These are phyloP conservation scores for Multifurca ochricompacta DNA, from an alignment of 768 basidiomycete genomes.

Conservation along the genomic window DNA sequence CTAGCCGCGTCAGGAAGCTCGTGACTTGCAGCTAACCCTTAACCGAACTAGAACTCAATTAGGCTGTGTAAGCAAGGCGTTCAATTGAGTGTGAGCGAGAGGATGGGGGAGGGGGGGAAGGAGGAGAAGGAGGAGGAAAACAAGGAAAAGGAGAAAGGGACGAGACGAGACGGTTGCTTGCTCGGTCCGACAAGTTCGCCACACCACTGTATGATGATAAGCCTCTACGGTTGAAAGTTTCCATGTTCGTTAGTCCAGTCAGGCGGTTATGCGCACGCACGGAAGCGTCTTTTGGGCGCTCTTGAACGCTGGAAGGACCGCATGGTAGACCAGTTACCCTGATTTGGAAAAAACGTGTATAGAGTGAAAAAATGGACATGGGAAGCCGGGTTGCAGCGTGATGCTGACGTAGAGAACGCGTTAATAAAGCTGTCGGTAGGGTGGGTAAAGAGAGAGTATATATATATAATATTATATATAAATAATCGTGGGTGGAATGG, in stretches of 20 bases:
- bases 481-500: too few relatives aligned
- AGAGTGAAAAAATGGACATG: background rate
- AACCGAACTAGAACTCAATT: conserved; percentile 15
- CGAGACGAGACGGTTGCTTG: background rate
- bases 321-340: background rate
- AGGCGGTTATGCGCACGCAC: conserved; percentile 14
- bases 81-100: background rate
- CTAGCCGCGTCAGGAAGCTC: conserved; percentile 14
- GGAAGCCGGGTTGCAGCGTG: conserved; percentile 1
- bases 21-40: conserved; percentile 18
- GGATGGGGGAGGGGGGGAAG: background rate
- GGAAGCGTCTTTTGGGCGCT: conserved; percentile 12
- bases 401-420: conserved; percentile 15
- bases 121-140: background rate
- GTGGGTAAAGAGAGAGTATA: too few relatives aligned
- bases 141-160: background rate
- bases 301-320: background rate
- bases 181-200: conserved; percentile 15
- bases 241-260: conserved; percentile 4
- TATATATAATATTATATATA: background rate
- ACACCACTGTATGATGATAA: conserved; percentile 10
- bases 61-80: background rate
- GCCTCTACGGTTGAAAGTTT: background rate
- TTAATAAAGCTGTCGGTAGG: background rate
- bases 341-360: background rate